phyloP scores from a whole-genome alignment of 176 grass and related monocot species.

The Zea mays region Zm-B73-REFERENCE-NAM-5.0 NC_050096.1:250476501-250477000 shows the following conservation, averaged over 20 bases:
- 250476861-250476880: background rate
- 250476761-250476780: background rate
- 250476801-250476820: background rate
- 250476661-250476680: background rate
- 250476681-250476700: background rate
- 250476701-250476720: background rate
- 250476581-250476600: too few relatives aligned
- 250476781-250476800: background rate
- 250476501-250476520: too few relatives aligned
- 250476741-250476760: background rate
- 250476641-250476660: background rate
- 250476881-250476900: background rate
- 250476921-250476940: background rate
- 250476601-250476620: background rate
- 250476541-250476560: too few relatives aligned
- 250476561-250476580: too few relatives aligned
- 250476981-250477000: too few relatives aligned
- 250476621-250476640: background rate
- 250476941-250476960: background rate
- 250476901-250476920: background rate
- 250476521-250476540: too few relatives aligned
- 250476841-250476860: background rate
- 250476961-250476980: background rate
- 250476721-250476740: background rate
- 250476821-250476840: background rate